Conservation (phyloP, 768 basidiomycete species). For the Lepiota brunneoincarnata region DNA sequence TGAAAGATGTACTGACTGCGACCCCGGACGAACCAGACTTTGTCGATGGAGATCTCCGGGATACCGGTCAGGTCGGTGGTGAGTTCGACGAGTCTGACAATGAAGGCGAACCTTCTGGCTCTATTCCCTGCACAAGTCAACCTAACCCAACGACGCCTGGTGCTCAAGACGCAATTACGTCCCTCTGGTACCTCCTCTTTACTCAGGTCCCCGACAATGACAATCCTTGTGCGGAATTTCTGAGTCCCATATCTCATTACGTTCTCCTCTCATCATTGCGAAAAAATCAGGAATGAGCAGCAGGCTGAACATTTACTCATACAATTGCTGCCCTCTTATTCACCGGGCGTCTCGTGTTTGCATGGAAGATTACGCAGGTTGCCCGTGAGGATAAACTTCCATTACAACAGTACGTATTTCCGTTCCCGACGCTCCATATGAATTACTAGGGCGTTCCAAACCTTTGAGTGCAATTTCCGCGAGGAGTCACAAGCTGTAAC, state of each 20-base stretch:
- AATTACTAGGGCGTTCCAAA: too few relatives aligned
- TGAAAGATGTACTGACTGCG: too few relatives aligned
- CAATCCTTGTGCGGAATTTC: background rate
- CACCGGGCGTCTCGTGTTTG: conserved; percentile 9
- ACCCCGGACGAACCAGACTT: too few relatives aligned
- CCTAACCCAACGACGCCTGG: background rate
- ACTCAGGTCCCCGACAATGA: background rate
- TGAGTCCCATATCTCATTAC: conserved; percentile 3
- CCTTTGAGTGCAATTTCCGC: background rate
- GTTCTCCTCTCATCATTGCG: conserved; percentile 10
- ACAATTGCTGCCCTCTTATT: conserved; percentile 13
- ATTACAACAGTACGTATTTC: background rate
- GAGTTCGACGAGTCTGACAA: too few relatives aligned
- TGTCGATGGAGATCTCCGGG: too few relatives aligned
- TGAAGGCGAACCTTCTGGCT: too few relatives aligned
- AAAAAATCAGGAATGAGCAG: conserved; percentile 2
- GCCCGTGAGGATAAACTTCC: background rate
- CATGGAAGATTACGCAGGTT: background rate
- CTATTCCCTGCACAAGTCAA: too few relatives aligned
- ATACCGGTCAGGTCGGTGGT: too few relatives aligned
- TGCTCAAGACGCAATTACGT: background rate
- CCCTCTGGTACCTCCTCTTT: background rate
- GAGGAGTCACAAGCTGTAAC: conserved; percentile 1
- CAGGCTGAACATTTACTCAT: conserved; percentile 10
- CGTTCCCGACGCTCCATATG: too few relatives aligned